Evolutionary conservation across 495 filamentous ascomycete genomes (phyloP), one percentile per base, ranked within the genome.

Genomic region (Amorphotheca resinae): DNA sequence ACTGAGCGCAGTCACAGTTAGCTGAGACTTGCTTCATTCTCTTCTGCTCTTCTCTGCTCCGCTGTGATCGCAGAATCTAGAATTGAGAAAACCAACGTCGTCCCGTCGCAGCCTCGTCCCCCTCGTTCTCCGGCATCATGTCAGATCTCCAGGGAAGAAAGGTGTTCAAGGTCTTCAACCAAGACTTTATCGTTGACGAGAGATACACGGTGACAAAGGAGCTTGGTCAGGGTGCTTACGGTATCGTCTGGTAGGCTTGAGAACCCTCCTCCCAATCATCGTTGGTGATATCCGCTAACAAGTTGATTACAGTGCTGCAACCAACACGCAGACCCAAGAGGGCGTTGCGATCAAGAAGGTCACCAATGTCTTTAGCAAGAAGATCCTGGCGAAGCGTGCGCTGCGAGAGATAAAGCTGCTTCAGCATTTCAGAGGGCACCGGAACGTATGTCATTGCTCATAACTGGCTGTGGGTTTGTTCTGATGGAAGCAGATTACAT

Each of bases 281-380:
- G 8, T 3, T 43, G 28, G 28, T 5, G 12, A 30, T 28, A 21
- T 44, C 9, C 41, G 42, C 52, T 55, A 41, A 56, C 41, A 23
- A 1, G 2, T 32, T 44, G 4, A 5, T 16, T 25, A 44, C 60
- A 91, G 88, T 63, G 93, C 93, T 39, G 93, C 91, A 20, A 87
- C 85, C 41, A 95, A 98, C 68, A 77, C 74, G 55, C 75, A 82
- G 59, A 94, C 85, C 11, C 79, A 79, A 54, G 91, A 98, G 59
- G 91, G 91, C n/a, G 88, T 98, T 42, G 91, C 91, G 45, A 86
- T 98, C 66, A 98, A 98, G 70, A 98, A 98, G 63, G 85, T 98
- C 57, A 98, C 91, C 64, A 98, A 98, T 82, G 93, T 98, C 47
- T 96, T 98, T 72, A 95, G 87, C 76, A 98, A 98, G 70, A 96